These are phyloP conservation scores for Agroathelia rolfsii DNA, from an alignment of 1,284 basidiomycete species.

Conservation along the genomic window DNA sequence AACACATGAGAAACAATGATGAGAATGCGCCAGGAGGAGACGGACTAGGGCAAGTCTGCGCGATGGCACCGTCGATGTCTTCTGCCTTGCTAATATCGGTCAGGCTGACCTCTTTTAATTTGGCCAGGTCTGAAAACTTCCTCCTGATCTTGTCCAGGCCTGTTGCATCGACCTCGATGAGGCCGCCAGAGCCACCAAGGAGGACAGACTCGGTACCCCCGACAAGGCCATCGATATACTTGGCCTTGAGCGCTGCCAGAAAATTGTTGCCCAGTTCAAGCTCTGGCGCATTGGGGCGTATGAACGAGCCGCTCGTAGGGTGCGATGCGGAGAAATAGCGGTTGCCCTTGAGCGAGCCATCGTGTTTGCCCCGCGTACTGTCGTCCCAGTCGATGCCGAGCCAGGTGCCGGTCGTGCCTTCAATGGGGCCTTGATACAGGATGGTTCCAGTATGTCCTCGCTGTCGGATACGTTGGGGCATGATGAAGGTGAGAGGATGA, in stretches of 20 bases:
- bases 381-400: slow-evolving; percentile 96
- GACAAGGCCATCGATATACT: slow-evolving; percentile 62
- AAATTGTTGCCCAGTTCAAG: slow-evolving; percentile 77
- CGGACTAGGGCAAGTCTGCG: slow-evolving; percentile 61
- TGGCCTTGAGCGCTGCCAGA: slow-evolving; percentile 60
- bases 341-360: slow-evolving; percentile 69
- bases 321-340: slow-evolving; percentile 76
- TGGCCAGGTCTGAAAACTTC: slow-evolving; percentile 59
- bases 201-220: slow-evolving; percentile 52
- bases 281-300: slow-evolving; percentile 49
- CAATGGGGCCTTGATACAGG: slow-evolving; percentile 59
- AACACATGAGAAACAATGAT: slow-evolving; percentile 3
- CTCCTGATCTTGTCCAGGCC: slow-evolving; percentile 69
- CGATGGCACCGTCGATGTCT: slow-evolving; percentile 50
- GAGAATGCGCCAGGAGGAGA: slow-evolving; percentile 13
- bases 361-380: slow-evolving; percentile 74
- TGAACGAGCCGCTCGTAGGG: slow-evolving; percentile 65
- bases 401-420: slow-evolving; percentile 66
- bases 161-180: slow-evolving; percentile 83
- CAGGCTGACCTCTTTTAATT: slow-evolving; percentile 70
- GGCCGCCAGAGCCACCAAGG: slow-evolving; percentile 73
- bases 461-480: slow-evolving; percentile 10
- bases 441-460: slow-evolving; percentile 60
- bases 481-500: too few relatives aligned
- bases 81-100: slow-evolving; percentile 66